Evolutionary conservation across 2,329 filamentous ascomycete species (phyloP), one percentile per base, ranked within the genome.

Genomic region (Trichoderma sp.): DNA sequence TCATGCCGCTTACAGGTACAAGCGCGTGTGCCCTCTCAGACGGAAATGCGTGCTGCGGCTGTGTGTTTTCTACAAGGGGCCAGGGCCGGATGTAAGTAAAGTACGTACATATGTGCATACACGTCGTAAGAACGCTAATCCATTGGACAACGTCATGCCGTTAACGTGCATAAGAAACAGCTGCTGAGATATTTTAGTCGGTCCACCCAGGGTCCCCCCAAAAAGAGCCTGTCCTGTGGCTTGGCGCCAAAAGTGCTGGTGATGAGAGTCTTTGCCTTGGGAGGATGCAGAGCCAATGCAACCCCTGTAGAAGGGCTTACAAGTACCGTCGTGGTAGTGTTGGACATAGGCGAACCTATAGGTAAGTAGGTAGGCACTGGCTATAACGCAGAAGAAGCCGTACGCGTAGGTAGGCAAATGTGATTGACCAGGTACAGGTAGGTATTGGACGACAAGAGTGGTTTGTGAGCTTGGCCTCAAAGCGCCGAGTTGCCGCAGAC

Each of bases 61-160:
- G 35, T 43, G 33, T 35, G 11, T 35, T 35, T 14, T 35, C 33
- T 35, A 35, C 33, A 35, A 40, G 47, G 52, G 53, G 31, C 31
- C 27, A 16, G 27, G 19, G 1, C 59, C 59, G 59, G 59, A 37
- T 52, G 62, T 65, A 47, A 21, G 14, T 27, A 16, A 13, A 29
- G 52, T 10, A 55, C 29, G 52, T 55, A 33, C 62, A 65, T 65
- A 57, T 57, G 53, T n/a, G 35, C n/a, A n/a, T 31, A 31, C 29
- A 31, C 13, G 43, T 14, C 53, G 33, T 40, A 47, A 57, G 35
- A 57, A 33, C 35, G 27, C 49, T 40, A 47, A 40, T 65, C 62
- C 24, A 57, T 65, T 47, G 62, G 62, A 37, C 62, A 65, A 40
- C 62, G 62, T 65, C 62, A 65, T 65, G 37, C 62, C 47, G 19